Conservation (phyloP, 495 filamentous ascomycete genomes). For the Aspergillus egyptiacus region DNA sequence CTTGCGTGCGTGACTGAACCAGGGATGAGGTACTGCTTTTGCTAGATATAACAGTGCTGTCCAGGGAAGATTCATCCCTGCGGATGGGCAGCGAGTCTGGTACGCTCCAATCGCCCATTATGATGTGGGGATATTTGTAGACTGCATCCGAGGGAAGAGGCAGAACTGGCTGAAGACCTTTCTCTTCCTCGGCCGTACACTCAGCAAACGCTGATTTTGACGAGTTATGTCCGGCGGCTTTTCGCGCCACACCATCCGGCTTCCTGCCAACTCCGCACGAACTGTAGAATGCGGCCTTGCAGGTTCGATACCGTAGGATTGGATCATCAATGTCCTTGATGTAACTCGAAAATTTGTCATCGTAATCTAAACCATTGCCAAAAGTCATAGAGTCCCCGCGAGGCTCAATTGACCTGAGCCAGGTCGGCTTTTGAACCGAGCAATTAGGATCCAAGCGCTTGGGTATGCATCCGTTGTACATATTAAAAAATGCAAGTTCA, state of each 20-base stretch:
- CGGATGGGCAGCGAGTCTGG: conserved; percentile 26
- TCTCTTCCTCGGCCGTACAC: conserved; percentile 63
- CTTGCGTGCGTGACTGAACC: conserved; percentile 34
- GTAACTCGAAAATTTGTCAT: conserved; percentile 38
- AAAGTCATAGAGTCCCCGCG: conserved; percentile 43
- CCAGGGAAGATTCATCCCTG: conserved; percentile 25
- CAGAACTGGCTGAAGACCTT: conserved; percentile 61
- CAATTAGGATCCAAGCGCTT: conserved; percentile 38
- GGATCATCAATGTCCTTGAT: conserved; percentile 38
- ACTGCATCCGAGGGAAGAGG: conserved; percentile 63
- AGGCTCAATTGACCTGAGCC: conserved; percentile 39
- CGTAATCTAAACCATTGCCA: conserved; percentile 42
- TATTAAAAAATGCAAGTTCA: conserved; percentile 74
- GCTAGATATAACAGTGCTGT: conserved; percentile 31
- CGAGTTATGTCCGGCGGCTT: conserved; percentile 36
- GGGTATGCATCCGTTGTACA: conserved; percentile 50
- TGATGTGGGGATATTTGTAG: conserved; percentile 47
- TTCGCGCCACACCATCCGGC: conserved; percentile 39
- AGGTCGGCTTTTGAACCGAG: conserved; percentile 38
- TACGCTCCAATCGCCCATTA: conserved; percentile 40
- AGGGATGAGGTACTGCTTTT: conserved; percentile 24
- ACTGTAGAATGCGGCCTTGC: conserved; percentile 41
- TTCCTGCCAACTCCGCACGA: conserved; percentile 48
- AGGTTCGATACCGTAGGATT: conserved; percentile 37
- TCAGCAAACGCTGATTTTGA: conserved; percentile 61